Conservation (phyloP, 495 filamentous ascomycete genomes). For the Neurospora sp. region DNA sequence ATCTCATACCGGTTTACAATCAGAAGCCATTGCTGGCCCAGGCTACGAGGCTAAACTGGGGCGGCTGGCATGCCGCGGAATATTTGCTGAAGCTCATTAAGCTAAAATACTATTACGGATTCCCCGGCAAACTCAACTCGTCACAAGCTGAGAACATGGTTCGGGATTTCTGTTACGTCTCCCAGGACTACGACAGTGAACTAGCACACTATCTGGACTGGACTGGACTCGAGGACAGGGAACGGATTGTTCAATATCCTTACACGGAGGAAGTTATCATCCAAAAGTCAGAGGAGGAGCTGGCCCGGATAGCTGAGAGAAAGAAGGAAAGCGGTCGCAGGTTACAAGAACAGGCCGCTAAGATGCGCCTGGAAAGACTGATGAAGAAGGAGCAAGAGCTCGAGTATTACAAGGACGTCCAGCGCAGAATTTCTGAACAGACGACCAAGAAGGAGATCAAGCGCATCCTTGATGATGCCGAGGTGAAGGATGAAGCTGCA, state of each 20-base stretch:
- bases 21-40: constrained; percentile 73
- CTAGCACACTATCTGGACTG: constrained; percentile 67
- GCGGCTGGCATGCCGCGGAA: constrained; percentile 77
- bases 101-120: constrained; percentile 79
- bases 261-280: constrained; percentile 81
- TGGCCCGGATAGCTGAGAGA: constrained; percentile 76
- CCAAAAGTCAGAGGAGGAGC: constrained; percentile 88
- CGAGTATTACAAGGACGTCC: constrained; percentile 83
- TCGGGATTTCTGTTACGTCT: constrained; percentile 84
- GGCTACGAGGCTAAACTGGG: constrained; percentile 88
- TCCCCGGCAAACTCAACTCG: constrained; percentile 73
- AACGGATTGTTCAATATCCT: constrained; percentile 82
- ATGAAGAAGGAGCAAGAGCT: constrained; percentile 93
- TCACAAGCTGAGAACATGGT: constrained; percentile 81
- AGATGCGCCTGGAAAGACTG: constrained; percentile 88
- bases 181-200: constrained; percentile 70
- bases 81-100: constrained; percentile 81
- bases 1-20: constrained; percentile 88
- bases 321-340: constrained; percentile 87
- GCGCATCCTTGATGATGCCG: constrained; percentile 76
- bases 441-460: constrained; percentile 78
- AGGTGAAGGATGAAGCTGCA: constrained; percentile 78
- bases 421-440: constrained; percentile 48
- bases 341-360: constrained; percentile 91
- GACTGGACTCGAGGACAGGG: constrained; percentile 79